phyloP scores from a whole-genome alignment of 208 protist species.

The Novymonas esmeraldas region DNA sequence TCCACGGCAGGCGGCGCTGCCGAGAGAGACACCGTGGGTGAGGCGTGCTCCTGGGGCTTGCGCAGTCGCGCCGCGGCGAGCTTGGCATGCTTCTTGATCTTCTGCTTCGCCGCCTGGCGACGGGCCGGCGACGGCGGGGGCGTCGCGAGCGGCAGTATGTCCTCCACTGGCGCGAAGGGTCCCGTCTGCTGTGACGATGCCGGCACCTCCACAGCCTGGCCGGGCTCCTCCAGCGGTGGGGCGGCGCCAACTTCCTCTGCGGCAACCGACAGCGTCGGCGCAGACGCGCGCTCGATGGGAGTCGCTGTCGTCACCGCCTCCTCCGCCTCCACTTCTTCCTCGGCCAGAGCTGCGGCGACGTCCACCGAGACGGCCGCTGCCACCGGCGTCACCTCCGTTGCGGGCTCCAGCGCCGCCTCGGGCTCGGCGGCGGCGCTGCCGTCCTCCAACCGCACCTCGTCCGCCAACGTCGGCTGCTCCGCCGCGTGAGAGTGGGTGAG shows the following conservation, averaged over 20 bases:
- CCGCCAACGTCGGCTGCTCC: too few relatives aligned
- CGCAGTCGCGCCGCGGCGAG: constrained; percentile 29
- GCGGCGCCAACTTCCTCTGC: constrained; percentile 2
- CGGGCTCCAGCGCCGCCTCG: too few relatives aligned
- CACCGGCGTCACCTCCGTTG: constrained; percentile 9
- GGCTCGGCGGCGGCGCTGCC: constrained; percentile 1
- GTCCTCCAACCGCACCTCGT: too few relatives aligned
- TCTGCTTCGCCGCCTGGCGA: constrained; percentile 39
- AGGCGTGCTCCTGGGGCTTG: background rate
- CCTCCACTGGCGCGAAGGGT: background rate
- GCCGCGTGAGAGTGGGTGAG: too few relatives aligned
- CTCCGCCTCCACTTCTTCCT: constrained; percentile 16
- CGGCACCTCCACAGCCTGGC: background rate
- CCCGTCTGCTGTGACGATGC: background rate
- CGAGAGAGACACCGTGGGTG: background rate
- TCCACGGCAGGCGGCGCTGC: constrained; percentile 12
- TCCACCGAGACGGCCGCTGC: constrained; percentile 13
- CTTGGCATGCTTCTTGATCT: constrained; percentile 50
- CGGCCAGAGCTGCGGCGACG: constrained; percentile 1
- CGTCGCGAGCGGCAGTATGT: background rate
- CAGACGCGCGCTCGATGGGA: background rate
- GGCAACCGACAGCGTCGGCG: background rate
- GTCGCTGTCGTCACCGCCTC: background rate
- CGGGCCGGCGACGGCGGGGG: constrained; percentile 13
- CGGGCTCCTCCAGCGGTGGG: background rate